Percentiles rank a stretch among this genome's conserved stretches.
These are phyloP conservation scores for Whalleya microplaca DNA, from an alignment of 2,329 filamentous ascomycete species.

Conservation along the genomic window DNA sequence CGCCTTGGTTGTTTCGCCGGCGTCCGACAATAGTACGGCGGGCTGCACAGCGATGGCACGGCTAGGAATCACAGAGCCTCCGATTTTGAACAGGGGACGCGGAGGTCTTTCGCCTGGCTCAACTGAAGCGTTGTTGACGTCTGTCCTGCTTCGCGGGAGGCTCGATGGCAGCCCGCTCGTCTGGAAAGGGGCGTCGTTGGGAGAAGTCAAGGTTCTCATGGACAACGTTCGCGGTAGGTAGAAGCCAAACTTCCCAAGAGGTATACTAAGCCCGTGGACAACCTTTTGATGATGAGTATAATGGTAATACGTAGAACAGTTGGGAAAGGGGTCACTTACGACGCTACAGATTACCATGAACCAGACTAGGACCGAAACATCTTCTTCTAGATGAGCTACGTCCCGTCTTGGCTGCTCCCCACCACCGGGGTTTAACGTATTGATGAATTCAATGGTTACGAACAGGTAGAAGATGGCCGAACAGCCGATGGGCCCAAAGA, in stretches of 20 bases:
- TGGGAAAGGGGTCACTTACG: conserved; percentile 51
- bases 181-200: conserved; percentile 27
- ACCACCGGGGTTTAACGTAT: conserved; percentile 49
- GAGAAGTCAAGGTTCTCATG: conserved; percentile 46
- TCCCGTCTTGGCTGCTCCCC: conserved; percentile 67
- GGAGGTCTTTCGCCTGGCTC: conserved; percentile 26
- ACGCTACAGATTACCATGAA: conserved; percentile 84
- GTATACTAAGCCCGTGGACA: conserved; percentile 82
- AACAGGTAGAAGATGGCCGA: conserved; percentile 91
- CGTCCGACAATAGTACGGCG: conserved; percentile 3
- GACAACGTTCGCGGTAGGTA: conserved; percentile 68
- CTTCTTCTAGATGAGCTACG: conserved; percentile 66
- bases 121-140: conserved; percentile 5
- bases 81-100: conserved; percentile 44
- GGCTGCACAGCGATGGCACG: background rate
- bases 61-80: conserved; percentile 43
- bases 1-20: background rate
- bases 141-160: conserved; percentile 21
- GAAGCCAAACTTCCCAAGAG: conserved; percentile 68
- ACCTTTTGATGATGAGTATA: conserved; percentile 49
- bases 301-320: conserved; percentile 3
- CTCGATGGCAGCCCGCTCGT: conserved; percentile 18
- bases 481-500: conserved; percentile 92
- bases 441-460: conserved; percentile 76
- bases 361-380: conserved; percentile 77